phyloP scores from a whole-genome alignment of 345 rosid species.

The Brassica incana region DNA sequence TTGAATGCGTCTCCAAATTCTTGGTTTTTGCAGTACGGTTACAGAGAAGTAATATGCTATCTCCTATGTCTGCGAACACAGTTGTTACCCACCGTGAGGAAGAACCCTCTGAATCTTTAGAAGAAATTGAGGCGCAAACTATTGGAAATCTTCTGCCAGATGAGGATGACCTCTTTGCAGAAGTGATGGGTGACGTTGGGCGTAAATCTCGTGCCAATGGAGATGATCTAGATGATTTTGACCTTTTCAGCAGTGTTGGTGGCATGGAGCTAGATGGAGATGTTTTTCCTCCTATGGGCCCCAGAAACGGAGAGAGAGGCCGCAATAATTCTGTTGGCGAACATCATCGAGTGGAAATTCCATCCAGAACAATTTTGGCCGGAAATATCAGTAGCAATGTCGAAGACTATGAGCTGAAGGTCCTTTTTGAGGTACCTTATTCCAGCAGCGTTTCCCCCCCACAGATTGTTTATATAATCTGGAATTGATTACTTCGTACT shows the following conservation, averaged over 20 bases:
- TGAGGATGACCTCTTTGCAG: slow-evolving; percentile 89
- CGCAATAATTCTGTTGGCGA: slow-evolving; percentile 53
- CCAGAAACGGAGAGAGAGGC: slow-evolving; percentile 46
- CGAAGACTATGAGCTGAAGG: slow-evolving; percentile 79
- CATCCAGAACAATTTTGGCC: slow-evolving; percentile 88
- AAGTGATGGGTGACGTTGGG: slow-evolving; percentile 67
- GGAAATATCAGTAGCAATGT: slow-evolving; percentile 70
- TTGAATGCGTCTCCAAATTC: neutral
- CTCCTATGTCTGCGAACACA: slow-evolving; percentile 48
- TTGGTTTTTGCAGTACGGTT: slow-evolving; percentile 54
- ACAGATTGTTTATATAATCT: neutral
- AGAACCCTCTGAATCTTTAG: slow-evolving; percentile 66
- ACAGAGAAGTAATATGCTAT: slow-evolving; percentile 47
- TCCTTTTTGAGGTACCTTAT: slow-evolving; percentile 77
- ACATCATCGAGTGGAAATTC: slow-evolving; percentile 59
- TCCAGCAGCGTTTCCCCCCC: slow-evolving; percentile 15
- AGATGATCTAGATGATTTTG: slow-evolving; percentile 80
- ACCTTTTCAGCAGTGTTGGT: slow-evolving; percentile 85
- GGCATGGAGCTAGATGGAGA: slow-evolving; percentile 92
- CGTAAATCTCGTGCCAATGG: slow-evolving; percentile 48
- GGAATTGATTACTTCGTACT: neutral
- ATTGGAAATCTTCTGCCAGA: slow-evolving; percentile 91
- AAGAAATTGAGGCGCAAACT: slow-evolving; percentile 88
- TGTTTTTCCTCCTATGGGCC: slow-evolving; percentile 44
- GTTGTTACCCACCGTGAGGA: slow-evolving; percentile 54